Base-by-base conservation (phyloP, 371 early-diverging fungal species). In the Circinella umbellata region DNA sequence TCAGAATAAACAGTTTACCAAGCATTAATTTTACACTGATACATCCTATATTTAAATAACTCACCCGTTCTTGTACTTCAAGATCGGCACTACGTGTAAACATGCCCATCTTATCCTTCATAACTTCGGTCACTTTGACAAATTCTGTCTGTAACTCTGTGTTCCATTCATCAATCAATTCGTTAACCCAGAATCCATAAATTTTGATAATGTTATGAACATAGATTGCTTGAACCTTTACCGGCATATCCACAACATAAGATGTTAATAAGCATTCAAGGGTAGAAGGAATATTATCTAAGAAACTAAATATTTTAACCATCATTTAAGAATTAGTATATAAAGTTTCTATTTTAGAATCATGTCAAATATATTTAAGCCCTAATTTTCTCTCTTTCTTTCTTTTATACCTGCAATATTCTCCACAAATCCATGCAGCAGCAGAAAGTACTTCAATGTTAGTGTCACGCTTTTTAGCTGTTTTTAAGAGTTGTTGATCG, bases 351-450 rank as follows among this genome's bases (percentile, higher is more conserved):
- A 27, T 27, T 0, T 27, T 27, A 2, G 27, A 2, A 27, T 10
- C 13, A 37, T 8, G 11, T 37, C 18, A 62, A 11, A 18, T 48
- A 11, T 11, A 42, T 70, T 51, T 42, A 20, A n/a, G 51, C 7
- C 51, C 51, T 47, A 11, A 47, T 47, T 47, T 27, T 27, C 27
- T 27, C 2, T 27, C 27, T 47, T 47, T 47, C 47, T 47, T 11
- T 9, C 0, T 51, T 51, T 15, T 5, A 37, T 69, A 86, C 70
- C 85, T 80, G 80, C 92, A 91, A 74, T 94, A 96, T 77, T 97
- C 97, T 46, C 97, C 97, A 51, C 91, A 84, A 42, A 96, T 90
- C 91, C 94, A 97, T 1, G 95, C 96, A 9, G 97, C 95, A 13
- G 95, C 95, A 46, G 90, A 86, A 15, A 97, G 75, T 0, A 96